Evolutionary conservation across 2,329 filamentous ascomycete species (phyloP).

Genomic region (Zopfia rhizophila): DNA sequence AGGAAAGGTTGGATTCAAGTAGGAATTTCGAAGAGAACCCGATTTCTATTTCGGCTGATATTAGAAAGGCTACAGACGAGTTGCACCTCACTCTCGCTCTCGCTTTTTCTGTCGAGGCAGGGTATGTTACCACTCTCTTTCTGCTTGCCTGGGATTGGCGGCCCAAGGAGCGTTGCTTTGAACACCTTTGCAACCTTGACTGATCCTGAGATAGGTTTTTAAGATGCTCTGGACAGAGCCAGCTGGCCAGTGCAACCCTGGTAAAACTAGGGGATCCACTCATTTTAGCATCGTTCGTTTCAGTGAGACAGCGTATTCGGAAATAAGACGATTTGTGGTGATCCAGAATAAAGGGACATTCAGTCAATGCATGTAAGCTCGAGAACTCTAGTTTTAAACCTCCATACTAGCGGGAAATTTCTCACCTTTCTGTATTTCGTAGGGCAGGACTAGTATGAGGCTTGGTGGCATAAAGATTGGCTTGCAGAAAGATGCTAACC

Average conservation of each 20-base stretch:
- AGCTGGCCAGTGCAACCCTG: constrained; percentile 19
- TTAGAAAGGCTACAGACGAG: constrained; percentile 11
- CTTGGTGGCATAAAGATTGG: no score
- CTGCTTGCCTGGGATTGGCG: neutral
- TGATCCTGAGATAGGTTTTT: constrained; percentile 22
- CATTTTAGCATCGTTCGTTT: constrained; percentile 25
- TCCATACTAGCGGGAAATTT: no score
- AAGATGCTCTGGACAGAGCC: constrained; percentile 33
- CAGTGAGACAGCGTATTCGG: constrained; percentile 23
- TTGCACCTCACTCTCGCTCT: neutral
- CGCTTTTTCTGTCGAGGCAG: constrained; percentile 16
- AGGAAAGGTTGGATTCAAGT: constrained; percentile 5
- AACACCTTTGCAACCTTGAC: neutral
- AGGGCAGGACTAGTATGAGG: no score
- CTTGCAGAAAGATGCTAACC: neutral
- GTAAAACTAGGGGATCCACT: constrained; percentile 24
- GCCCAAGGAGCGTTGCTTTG: neutral
- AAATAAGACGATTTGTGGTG: constrained; percentile 35
- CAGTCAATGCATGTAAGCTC: constrained; percentile 29
- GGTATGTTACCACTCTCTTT: no score
- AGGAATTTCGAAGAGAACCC: neutral
- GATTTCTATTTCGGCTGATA: constrained; percentile 3
- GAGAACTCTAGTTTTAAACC: neutral
- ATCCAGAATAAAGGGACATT: constrained; percentile 27
- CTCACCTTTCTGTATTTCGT: no score